Evolutionary conservation across 1,139 yeast genomes (phyloP).

Genomic region (Protomyces gravidus): DNA sequence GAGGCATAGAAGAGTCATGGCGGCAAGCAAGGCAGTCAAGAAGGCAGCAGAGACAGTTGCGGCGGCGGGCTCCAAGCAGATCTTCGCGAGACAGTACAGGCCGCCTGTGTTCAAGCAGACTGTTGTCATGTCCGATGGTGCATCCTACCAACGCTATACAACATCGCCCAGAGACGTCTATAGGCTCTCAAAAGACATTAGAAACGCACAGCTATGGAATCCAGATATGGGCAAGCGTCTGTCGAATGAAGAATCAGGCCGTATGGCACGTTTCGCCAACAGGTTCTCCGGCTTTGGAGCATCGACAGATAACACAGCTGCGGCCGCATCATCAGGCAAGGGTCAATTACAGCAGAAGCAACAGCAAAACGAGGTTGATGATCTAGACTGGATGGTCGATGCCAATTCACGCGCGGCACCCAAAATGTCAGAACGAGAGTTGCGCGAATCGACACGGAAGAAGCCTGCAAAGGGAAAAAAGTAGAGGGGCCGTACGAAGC

Average conservation of each 20-base stretch:
- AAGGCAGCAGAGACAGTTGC: not conserved
- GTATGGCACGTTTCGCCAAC: conserved; percentile 24
- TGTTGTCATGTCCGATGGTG: conserved; percentile 29
- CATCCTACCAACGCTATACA: conserved; percentile 26
- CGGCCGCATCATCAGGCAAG: not conserved
- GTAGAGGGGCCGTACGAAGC: not conserved
- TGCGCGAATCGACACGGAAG: conserved; percentile 20
- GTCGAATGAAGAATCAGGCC: conserved; percentile 27
- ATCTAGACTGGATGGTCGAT: conserved; percentile 27
- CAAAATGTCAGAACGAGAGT: conserved; percentile 22
- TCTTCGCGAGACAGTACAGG: conserved; percentile 11
- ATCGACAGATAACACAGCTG: not conserved
- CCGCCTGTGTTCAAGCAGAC: conserved; percentile 26
- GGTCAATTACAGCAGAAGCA: not conserved
- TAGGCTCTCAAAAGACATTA: conserved; percentile 26
- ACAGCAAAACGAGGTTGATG: not conserved
- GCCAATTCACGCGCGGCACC: conserved; percentile 15
- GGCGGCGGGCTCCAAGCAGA: not conserved
- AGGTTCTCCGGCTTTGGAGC: conserved; percentile 20
- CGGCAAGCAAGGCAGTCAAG: not conserved
- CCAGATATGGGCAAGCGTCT: conserved; percentile 22
- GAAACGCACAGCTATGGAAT: conserved; percentile 29
- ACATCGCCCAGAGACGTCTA: conserved; percentile 29
- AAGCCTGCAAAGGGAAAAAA: conserved; percentile 25
- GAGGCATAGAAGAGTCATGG: too few species aligned